phyloP scores from a whole-genome alignment of 202 grass and related monocot species.

The Musa balbisiana region DNA sequence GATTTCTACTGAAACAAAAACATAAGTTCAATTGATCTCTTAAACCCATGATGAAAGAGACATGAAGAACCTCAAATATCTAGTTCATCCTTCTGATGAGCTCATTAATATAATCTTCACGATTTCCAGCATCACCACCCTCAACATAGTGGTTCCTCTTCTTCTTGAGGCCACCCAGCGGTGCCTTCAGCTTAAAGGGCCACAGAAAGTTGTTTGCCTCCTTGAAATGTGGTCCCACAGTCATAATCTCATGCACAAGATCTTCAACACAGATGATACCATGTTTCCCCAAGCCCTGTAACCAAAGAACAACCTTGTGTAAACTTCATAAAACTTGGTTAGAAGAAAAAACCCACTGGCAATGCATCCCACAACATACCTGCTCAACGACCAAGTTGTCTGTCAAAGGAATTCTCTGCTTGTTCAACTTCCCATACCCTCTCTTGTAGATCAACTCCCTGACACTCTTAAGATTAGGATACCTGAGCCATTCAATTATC shows the following conservation, averaged over 20 bases:
- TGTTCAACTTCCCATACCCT: slow-evolving; percentile 21
- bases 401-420: slow-evolving; percentile 23
- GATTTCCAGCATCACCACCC: slow-evolving; percentile 22
- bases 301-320: not conserved
- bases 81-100: slow-evolving; percentile 32
- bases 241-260: slow-evolving; percentile 31
- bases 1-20: not conserved
- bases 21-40: not conserved
- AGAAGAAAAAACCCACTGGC: not conserved
- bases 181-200: slow-evolving; percentile 27
- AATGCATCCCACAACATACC: not conserved
- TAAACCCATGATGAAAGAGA: not conserved
- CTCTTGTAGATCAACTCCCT: slow-evolving; percentile 26
- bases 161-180: slow-evolving; percentile 25
- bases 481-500: not conserved
- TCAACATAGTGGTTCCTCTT: slow-evolving; percentile 25
- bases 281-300: slow-evolving; percentile 12
- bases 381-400: slow-evolving; percentile 16
- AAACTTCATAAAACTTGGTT: not conserved
- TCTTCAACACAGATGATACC: slow-evolving; percentile 22
- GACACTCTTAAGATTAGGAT: slow-evolving; percentile 25
- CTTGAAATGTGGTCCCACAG: slow-evolving; percentile 19
- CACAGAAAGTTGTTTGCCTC: slow-evolving; percentile 29
- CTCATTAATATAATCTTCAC: slow-evolving; percentile 28
- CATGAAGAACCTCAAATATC: not conserved